Evolutionary conservation across 768 basidiomycete genomes (phyloP).

Genomic region (Termitomyces sp.): DNA sequence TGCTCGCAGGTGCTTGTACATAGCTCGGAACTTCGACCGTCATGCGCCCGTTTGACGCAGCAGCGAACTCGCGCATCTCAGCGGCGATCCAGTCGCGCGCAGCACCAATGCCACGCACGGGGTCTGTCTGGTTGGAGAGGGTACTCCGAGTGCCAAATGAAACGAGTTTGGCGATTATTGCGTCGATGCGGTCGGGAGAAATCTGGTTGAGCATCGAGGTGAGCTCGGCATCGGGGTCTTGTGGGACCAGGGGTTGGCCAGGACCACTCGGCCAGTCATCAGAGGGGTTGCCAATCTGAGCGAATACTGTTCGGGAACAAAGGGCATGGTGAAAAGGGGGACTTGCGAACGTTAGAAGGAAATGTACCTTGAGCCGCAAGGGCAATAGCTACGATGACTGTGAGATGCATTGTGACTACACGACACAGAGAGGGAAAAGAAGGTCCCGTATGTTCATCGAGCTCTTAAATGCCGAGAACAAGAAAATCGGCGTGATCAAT

Average conservation of each 20-base stretch:
- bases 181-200: constrained; percentile 41
- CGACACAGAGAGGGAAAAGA: neutral
- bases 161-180: constrained; percentile 50
- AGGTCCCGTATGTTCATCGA: neutral
- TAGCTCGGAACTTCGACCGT: constrained; percentile 45
- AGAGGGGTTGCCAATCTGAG: constrained; percentile 4
- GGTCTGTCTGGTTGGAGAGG: constrained; percentile 51
- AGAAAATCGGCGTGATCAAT: too few species aligned
- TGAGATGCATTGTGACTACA: neutral
- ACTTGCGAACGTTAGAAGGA: neutral
- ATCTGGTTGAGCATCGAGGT: constrained; percentile 44
- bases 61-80: constrained; percentile 40
- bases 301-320: neutral
- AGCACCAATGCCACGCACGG: constrained; percentile 51
- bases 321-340: neutral
- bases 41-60: constrained; percentile 39
- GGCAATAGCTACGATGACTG: neutral
- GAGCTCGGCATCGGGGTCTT: constrained; percentile 44
- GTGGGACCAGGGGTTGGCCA: constrained; percentile 39
- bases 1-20: constrained; percentile 35
- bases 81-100: constrained; percentile 55
- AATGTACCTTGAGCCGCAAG: neutral
- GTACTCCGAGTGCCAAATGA: constrained; percentile 57
- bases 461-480: neutral
- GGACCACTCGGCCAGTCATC: constrained; percentile 49